Percentiles rank a stretch among this genome's conserved stretches.
Evolutionary conservation across 2,329 filamentous ascomycete species (phyloP).

Genomic region (Beauveria australis): DNA sequence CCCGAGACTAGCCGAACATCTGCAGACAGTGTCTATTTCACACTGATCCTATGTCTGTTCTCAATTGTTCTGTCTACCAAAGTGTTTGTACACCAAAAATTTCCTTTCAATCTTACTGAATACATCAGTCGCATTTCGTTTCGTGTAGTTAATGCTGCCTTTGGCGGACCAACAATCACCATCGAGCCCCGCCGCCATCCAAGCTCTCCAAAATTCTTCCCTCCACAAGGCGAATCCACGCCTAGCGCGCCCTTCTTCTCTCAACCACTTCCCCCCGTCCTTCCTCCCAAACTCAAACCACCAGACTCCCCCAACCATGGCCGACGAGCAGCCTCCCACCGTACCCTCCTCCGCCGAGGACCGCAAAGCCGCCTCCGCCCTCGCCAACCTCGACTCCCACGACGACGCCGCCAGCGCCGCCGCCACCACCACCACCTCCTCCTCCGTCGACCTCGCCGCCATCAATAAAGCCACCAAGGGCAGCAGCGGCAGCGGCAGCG

Average conservation of each 20-base stretch:
- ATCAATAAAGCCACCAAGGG: constrained; percentile 62
- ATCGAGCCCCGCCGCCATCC: neutral
- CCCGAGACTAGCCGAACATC: too few species aligned
- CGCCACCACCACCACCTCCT: constrained; percentile 35
- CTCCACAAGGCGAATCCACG: neutral
- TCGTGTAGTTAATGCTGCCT: neutral
- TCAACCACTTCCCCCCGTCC: neutral
- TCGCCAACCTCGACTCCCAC: constrained; percentile 55
- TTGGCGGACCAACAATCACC: neutral
- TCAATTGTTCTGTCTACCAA: too few species aligned
- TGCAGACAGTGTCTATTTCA: too few species aligned
- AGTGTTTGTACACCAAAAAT: neutral
- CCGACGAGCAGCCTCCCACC: constrained; percentile 47
- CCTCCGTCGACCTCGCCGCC: constrained; percentile 57
- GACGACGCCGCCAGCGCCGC: constrained; percentile 31
- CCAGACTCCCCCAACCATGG: constrained; percentile 29
- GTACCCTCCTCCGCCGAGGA: constrained; percentile 59
- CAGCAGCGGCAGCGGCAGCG: constrained; percentile 16
- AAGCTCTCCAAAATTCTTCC: neutral
- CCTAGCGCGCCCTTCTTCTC: neutral
- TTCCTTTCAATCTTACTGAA: too few species aligned
- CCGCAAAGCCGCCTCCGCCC: constrained; percentile 66
- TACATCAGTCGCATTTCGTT: too few species aligned
- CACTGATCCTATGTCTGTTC: too few species aligned
- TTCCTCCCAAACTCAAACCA: neutral